Evolutionary conservation across 83 land plant species (phyloP).

Genomic region (Picea abies): DNA sequence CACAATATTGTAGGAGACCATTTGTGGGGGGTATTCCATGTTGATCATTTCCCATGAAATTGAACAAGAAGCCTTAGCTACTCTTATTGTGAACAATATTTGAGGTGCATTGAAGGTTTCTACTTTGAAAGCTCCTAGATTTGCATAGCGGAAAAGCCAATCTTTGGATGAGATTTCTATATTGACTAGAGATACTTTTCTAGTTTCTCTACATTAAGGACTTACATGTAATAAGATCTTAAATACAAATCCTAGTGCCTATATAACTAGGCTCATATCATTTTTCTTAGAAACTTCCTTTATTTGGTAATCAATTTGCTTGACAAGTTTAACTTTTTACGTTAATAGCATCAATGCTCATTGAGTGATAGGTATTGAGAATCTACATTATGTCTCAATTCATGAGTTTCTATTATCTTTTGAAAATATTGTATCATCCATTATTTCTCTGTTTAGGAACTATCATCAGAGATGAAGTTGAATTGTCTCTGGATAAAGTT

Average conservation of each 20-base stretch:
- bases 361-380: too few relatives aligned
- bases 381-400: too few relatives aligned
- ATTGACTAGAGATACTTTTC: constrained; percentile 75
- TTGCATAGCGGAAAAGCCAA: constrained; percentile 93
- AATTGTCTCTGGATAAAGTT: constrained; percentile 80
- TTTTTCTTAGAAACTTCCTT: too few relatives aligned
- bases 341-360: too few relatives aligned
- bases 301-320: too few relatives aligned
- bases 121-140: constrained; percentile 94
- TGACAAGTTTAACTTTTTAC: too few relatives aligned
- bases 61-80: constrained; percentile 95
- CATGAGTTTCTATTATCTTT: background rate
- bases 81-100: constrained; percentile 91
- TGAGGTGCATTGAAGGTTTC: constrained; percentile 86
- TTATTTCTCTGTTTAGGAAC: constrained; percentile 53
- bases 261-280: too few relatives aligned
- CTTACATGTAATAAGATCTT: background rate
- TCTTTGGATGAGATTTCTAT: constrained; percentile 94
- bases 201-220: background rate
- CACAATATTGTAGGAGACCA: constrained; percentile 80
- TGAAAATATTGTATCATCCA: background rate
- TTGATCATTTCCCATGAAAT: constrained; percentile 92
- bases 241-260: too few relatives aligned
- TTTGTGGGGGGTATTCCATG: constrained; percentile 79
- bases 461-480: constrained; percentile 88